phyloP scores from a whole-genome alignment of 75 land plant genomes.

The Sequoia sempervirens region DNA sequence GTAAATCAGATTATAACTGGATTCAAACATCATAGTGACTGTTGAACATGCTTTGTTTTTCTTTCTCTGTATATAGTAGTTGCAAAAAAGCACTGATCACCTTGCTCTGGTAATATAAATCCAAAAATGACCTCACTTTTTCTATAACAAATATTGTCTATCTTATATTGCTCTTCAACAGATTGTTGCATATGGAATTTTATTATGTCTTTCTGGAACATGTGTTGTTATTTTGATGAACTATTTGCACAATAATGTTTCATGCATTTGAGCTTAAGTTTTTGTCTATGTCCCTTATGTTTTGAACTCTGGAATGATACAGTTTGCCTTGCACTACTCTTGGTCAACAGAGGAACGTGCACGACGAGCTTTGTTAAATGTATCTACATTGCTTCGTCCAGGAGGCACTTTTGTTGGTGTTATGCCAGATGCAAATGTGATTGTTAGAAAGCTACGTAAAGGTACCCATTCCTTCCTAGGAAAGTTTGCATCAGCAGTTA shows the following conservation, averaged over 20 bases:
- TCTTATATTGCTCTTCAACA: neutral
- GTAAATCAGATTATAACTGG: neutral
- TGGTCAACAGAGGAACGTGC: conserved; percentile 95
- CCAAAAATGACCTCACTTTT: too few species aligned
- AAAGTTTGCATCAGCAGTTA: neutral
- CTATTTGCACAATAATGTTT: neutral
- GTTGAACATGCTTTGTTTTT: neutral
- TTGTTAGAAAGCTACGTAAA: conserved; percentile 79
- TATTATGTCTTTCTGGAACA: neutral
- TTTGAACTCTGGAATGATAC: conserved; percentile 19
- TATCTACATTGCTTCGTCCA: conserved; percentile 77
- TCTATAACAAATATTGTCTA: too few species aligned
- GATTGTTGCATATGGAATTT: neutral
- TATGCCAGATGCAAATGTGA: conserved; percentile 99
- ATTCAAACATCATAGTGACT: neutral
- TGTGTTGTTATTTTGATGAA: neutral
- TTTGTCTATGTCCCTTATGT: neutral
- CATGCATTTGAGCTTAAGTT: neutral
- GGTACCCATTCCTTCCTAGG: conserved; percentile 27
- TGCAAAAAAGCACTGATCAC: neutral
- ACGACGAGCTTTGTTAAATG: conserved; percentile 74
- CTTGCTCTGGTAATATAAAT: neutral
- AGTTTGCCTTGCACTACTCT: conserved; percentile 98
- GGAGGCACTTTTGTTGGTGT: conserved; percentile 93
- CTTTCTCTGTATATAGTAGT: neutral